A percentile compares a stretch with the other conserved stretches of the same genome.
Conservation (phyloP, 441 rosid genomes). For the Corymbia calophylla region DNA sequence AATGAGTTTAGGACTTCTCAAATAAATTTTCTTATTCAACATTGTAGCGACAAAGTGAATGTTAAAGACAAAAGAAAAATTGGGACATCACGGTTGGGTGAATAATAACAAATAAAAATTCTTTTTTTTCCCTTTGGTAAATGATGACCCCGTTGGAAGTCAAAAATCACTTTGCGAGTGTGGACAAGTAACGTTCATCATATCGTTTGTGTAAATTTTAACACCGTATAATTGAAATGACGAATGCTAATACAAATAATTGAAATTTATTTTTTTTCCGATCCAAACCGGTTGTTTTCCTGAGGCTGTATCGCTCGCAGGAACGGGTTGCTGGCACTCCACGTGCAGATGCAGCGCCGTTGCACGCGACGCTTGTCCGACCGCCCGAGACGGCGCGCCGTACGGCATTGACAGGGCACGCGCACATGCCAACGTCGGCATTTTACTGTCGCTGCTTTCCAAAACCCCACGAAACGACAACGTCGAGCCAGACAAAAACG, state of each 20-base stretch:
- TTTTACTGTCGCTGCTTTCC: neutral
- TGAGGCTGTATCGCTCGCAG: neutral
- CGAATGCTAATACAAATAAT: neutral
- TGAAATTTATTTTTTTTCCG: neutral
- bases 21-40: neutral
- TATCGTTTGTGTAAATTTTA: neutral
- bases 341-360: neutral
- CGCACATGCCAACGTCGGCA: neutral
- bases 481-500: neutral
- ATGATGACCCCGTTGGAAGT: neutral
- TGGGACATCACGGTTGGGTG: neutral
- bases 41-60: neutral
- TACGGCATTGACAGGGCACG: neutral
- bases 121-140: neutral
- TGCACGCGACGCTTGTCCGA: neutral
- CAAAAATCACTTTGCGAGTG: neutral
- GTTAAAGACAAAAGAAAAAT: neutral
- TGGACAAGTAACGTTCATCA: neutral
- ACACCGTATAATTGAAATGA: neutral
- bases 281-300: neutral
- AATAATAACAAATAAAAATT: neutral
- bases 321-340: neutral
- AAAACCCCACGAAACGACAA: neutral
- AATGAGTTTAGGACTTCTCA: fast-evolving
- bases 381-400: neutral